phyloP scores from a whole-genome alignment of 495 filamentous ascomycete genomes.

The Penicillium desertorum region DNA sequence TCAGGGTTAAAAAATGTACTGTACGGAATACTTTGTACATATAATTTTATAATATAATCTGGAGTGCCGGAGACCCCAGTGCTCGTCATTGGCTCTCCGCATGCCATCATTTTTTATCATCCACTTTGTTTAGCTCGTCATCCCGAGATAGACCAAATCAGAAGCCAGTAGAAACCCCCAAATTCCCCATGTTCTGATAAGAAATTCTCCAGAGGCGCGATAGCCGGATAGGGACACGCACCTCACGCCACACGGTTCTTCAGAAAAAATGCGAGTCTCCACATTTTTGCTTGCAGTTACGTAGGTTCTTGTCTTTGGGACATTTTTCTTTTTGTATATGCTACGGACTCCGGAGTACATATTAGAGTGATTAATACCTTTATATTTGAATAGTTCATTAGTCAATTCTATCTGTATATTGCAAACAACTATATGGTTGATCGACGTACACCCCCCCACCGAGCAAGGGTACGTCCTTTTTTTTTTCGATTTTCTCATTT shows the following conservation, averaged over 20 bases:
- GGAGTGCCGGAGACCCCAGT: not conserved
- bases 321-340: not conserved
- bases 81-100: conserved; percentile 14
- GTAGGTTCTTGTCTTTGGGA: not conserved
- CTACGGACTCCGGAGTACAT: not conserved
- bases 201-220: conserved; percentile 28
- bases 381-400: not conserved
- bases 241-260: conserved; percentile 34
- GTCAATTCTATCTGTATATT: not conserved
- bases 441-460: conserved; percentile 1
- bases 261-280: conserved; percentile 24
- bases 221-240: conserved; percentile 32
- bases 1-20: not conserved
- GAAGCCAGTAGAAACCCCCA: not conserved
- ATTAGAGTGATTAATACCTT: not conserved
- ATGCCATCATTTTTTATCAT: conserved; percentile 22
- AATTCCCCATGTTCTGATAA: conserved; percentile 4
- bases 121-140: conserved; percentile 4
- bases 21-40: not conserved
- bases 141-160: not conserved
- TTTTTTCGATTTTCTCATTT: conserved; percentile 22
- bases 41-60: not conserved
- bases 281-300: conserved; percentile 15
- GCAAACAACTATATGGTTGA: not conserved
- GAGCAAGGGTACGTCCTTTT: not conserved